These are phyloP conservation scores for Paramecium primaurelia DNA, from an alignment of 73 alveolate species.

Conservation along the genomic window DNA sequence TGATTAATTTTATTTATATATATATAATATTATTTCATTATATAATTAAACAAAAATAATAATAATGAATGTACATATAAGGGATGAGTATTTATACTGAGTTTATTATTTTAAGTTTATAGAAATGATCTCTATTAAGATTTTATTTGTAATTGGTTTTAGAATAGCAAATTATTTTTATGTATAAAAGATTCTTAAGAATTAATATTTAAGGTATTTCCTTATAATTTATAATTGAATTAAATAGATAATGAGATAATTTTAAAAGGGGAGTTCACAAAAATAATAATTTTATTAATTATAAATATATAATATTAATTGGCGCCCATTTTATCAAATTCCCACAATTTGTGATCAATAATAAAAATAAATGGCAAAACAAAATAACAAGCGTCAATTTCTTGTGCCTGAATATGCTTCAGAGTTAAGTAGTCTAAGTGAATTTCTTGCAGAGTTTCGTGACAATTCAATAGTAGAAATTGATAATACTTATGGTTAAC, in stretches of 20 bases:
- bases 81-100: too few relatives aligned
- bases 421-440: not conserved
- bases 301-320: not conserved
- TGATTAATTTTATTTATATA: not conserved
- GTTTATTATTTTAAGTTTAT: not conserved
- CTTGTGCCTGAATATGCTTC: not conserved
- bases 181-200: not conserved
- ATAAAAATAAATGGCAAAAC: not conserved
- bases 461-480: not conserved
- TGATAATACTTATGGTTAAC: conserved; percentile 25
- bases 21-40: not conserved
- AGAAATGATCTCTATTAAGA: not conserved
- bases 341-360: not conserved
- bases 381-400: not conserved
- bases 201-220: not conserved
- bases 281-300: not conserved
- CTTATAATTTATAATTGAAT: too few relatives aligned
- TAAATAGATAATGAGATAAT: not conserved
- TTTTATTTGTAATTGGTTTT: too few relatives aligned
- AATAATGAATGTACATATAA: not conserved
- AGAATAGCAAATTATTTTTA: not conserved
- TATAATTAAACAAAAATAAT: too few relatives aligned
- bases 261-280: not conserved
- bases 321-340: conserved; percentile 14
- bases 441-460: not conserved